Base-by-base conservation (phyloP, 2,329 filamentous ascomycete genomes). In the Talaromyces islandicus region DNA sequence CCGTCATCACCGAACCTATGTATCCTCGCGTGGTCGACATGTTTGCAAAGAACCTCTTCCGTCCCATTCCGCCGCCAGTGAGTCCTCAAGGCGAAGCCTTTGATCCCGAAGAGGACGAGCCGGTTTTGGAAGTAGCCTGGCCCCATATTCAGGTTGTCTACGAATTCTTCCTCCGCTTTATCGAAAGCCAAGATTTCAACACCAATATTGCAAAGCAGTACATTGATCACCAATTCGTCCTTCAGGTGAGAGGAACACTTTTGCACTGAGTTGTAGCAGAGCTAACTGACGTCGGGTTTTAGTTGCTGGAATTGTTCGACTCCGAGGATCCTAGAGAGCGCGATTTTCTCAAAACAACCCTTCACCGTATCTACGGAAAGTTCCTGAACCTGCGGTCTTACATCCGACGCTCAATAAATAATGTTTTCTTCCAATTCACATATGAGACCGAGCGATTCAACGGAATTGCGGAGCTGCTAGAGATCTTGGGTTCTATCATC, bases 371-470 rank as follows among this genome's bases (percentile, higher is more conserved):
- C 73, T 99, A 99, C 73, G 94, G 94, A 71, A 99, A 99, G 80
- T 99, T 99, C 78, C 84, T 99, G 69, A 99, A 99, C 75, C 83
- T 99, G 64, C 88, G 94, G 62, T 97, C 94, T 30, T 99, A 96
- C 76, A 99, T 99, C 71, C 86, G 94, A 71, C 87, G 94, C 69
- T 99, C 94, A 60, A 99, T 99, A 83, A 99, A 99, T 85, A 97
- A 99, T 71, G 94, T 99, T 69, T 99, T 99, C 80, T 99, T 99
- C 83, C 94, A 99, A 73, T 99, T 99, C 76, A 92, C 92, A 62
- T 99, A 99, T 74, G 94, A 99, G 77, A 99, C 94, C 4, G 94
- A 99, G 77, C 86, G 94, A 61, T 97, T 99, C 80, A 99, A 99
- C 69, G 94, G 94, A 58, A 97, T 99, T 70, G 94, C 94, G 3